Evolutionary conservation across 257 asterid species (phyloP).

Genomic region (Solanum piurae): DNA sequence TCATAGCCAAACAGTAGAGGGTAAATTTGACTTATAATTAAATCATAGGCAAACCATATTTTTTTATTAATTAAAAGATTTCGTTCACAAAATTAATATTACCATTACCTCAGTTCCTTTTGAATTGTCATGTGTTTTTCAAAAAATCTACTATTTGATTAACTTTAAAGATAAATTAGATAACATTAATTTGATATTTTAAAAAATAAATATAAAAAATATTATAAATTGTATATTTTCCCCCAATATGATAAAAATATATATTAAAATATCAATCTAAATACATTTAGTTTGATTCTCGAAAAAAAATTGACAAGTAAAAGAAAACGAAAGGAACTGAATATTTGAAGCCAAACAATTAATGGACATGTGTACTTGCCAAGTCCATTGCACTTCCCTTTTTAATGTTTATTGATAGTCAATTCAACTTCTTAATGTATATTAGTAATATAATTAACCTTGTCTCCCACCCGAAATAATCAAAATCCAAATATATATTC

Average conservation of each 20-base stretch:
- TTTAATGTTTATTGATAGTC: not conserved
- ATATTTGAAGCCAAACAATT: not conserved
- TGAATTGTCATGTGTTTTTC: not conserved
- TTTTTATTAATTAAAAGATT: not conserved
- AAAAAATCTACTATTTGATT: no score
- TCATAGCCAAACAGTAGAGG: not conserved
- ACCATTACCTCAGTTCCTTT: not conserved
- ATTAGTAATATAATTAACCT: not conserved
- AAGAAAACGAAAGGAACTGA: no score
- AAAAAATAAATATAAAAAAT: no score
- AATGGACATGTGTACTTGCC: not conserved
- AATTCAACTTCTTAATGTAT: not conserved
- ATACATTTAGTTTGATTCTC: accelerated
- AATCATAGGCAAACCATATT: not conserved
- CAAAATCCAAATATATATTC: not conserved
- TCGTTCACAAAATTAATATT: not conserved
- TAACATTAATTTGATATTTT: no score
- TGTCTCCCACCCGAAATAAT: not conserved
- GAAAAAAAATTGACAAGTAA: no score
- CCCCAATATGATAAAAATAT: no score
- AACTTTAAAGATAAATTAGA: no score
- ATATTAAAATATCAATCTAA: no score
- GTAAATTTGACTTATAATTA: not conserved
- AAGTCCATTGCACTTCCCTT: not conserved
- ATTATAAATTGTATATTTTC: no score